Base-by-base conservation (phyloP, 345 rosid species). In the Linum tenue region DNA sequence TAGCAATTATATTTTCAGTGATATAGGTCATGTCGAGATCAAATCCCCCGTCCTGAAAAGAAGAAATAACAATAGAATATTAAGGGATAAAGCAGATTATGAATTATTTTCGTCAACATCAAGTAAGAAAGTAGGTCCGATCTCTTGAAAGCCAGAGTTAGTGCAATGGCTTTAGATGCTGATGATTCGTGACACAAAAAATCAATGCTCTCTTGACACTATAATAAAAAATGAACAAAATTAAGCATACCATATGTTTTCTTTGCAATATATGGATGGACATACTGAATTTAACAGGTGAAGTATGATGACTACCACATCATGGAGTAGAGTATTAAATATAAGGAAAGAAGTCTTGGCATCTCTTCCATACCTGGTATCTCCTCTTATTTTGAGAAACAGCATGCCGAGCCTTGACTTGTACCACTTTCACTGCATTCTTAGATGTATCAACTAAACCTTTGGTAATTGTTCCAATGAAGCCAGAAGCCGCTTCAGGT, bases 351-450 rank as follows among this genome's bases (percentile, higher is more conserved):
- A 58, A 53, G 5, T 38, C 36, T 2, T 43, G 41, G 16, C 43
- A 50, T 51, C 41, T 40, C 2, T 60, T 44, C 5, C 65, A 68
- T 58, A 86, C 96, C 96, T 86, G 92, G 72, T 85, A 86, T 83
- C 96, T 79, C 73, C 96, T 76, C 77, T 86, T 89, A 72, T 89
- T 89, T 77, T 89, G 96, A 15, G 96, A 89, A 53, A 86, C 92
- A 76, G 84, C 92, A 70, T 89, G 96, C 5, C 96, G 78, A 74
- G 96, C 96, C 85, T 83, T 89, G 64, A 89, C 91, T 75, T 89
- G 96, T 15, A 89, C 96, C 7, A 89, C 96, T 82, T 85, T 89
- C 60, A 89, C 96, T 61, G 96, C 92, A 77, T 78, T 89, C 84
- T 86, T 89, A 16, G 92, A 89, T 17, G 91, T 80, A 78, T 89